Evolutionary conservation across 352 stramenopile genomes (phyloP).

Genomic region (Pythium rhizo-oryzae): DNA sequence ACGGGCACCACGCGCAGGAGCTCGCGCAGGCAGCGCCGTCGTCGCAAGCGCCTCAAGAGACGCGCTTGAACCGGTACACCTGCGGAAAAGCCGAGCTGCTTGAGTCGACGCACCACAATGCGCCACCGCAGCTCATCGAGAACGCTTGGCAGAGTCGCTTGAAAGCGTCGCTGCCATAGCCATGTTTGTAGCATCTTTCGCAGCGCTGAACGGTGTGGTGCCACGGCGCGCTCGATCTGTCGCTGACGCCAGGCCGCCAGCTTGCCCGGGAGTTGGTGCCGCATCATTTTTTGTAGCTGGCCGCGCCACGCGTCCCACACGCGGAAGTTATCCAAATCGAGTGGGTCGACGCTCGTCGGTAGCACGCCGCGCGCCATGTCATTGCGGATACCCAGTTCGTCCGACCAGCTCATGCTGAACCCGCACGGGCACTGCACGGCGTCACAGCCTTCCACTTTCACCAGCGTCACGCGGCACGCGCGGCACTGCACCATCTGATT

Average conservation of each 20-base stretch:
- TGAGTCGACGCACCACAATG: background rate
- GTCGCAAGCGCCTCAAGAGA: background rate
- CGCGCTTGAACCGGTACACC: background rate
- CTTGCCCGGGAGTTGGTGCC: background rate
- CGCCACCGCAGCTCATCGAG: background rate
- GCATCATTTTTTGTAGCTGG: background rate
- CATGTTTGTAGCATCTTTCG: conserved; percentile 4
- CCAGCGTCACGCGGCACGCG: conserved; percentile 20
- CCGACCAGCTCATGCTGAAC: conserved; percentile 35
- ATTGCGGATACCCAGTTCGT: conserved; percentile 22
- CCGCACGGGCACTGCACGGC: conserved; percentile 26
- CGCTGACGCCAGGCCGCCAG: background rate
- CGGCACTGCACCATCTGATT: conserved; percentile 23
- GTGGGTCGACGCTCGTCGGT: conserved; percentile 30
- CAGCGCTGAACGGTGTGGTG: background rate
- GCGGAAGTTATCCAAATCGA: conserved; percentile 30
- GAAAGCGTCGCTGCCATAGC: conserved; percentile 18
- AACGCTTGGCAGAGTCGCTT: background rate
- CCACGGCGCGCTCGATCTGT: background rate
- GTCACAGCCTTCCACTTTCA: conserved; percentile 34
- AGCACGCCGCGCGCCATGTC: conserved; percentile 21
- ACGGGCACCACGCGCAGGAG: background rate
- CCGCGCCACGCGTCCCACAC: conserved; percentile 23
- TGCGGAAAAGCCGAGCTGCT: background rate
- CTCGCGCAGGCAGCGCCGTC: background rate